Base-by-base conservation (phyloP, 1,139 yeast genomes). In the Magnusiomyces suaveolens region DNA sequence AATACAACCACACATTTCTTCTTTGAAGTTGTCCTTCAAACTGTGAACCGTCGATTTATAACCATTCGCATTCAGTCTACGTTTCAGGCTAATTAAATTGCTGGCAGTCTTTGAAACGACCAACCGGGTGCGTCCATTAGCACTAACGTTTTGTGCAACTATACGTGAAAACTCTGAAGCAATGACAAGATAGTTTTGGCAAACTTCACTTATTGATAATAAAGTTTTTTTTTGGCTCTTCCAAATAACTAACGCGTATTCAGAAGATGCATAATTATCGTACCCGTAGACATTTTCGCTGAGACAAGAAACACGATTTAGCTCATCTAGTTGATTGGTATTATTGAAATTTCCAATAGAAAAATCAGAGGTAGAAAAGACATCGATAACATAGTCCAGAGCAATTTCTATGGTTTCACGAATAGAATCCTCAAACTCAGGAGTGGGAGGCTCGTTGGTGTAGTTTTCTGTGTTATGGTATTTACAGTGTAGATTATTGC, bases 201-300 rank as follows among this genome's bases (percentile, higher is more conserved):
- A n/a, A n/a, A n/a, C n/a, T n/a, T n/a, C n/a, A n/a, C n/a, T n/a
- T n/a, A n/a, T n/a, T n/a, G n/a, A n/a, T n/a, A n/a, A n/a, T n/a
- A n/a, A n/a, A 56, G 88, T 90, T 57, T 86, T 81, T 41, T 81
- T 76, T 64, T 85, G 94, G 64, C 88, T 96, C 63, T 88, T 87
- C 75, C 88, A 87, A 2, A 85, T 69, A 52, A 82, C 69, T 46
- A 87, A 70, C 38, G 77, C 81, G 66, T 75, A 87, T 58, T 78
- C 77, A 1, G 69, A 75, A 14, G 67, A 61, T 36, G 81, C 74
- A 33, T 75, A 72, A 18, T 24, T n/a, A 61, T 82, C 86, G 0
- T 69, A 66, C 1, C 70, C 71, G 56, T 78, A 79, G n/a, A 63
- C 64, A 1, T 66, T 65, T 3, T 66, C 64, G 50, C 71, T 67